These are phyloP conservation scores for Trichoderma afroharzianum DNA, from an alignment of 2,329 filamentous ascomycete genomes.

Conservation along the genomic window DNA sequence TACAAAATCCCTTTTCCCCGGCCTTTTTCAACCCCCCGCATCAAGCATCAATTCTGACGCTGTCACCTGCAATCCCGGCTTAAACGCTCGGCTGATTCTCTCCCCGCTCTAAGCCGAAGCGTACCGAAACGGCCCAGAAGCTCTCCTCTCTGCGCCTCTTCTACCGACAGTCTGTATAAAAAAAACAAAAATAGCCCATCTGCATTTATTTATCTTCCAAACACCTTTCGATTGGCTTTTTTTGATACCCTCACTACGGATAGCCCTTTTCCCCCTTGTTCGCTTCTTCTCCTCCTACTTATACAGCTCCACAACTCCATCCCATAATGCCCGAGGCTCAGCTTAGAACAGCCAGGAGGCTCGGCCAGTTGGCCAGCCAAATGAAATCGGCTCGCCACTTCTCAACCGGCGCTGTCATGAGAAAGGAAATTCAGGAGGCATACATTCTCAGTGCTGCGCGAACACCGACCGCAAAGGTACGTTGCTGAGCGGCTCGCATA, in stretches of 20 bases:
- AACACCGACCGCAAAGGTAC: constrained; percentile 85
- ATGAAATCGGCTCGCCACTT: constrained; percentile 44
- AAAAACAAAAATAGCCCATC: not conserved
- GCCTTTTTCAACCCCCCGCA: not conserved
- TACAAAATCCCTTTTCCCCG: not conserved
- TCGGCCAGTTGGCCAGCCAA: constrained; percentile 38
- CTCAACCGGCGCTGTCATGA: constrained; percentile 41
- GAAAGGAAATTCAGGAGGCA: constrained; percentile 76
- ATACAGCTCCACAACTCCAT: not conserved
- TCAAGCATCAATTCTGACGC: not conserved
- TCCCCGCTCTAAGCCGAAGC: constrained; percentile 38
- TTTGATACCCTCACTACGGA: not conserved
- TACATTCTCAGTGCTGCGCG: constrained; percentile 90
- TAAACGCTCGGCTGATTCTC: constrained; percentile 7
- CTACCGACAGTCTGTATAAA: constrained; percentile 3
- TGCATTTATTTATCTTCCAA: not conserved
- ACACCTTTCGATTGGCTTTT: not conserved
- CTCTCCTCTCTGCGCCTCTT: constrained; percentile 1
- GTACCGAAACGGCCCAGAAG: constrained; percentile 29
- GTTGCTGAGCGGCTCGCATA: not conserved
- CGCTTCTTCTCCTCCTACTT: not conserved
- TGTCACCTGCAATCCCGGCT: not conserved
- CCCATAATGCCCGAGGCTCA: constrained; percentile 32
- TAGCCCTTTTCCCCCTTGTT: not conserved
- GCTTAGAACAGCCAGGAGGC: constrained; percentile 33